Percentiles rank a stretch among this genome's conserved stretches.
These are phyloP conservation scores for Monosporascus sp. DNA, from an alignment of 2,329 filamentous ascomycete species.

Conservation along the genomic window DNA sequence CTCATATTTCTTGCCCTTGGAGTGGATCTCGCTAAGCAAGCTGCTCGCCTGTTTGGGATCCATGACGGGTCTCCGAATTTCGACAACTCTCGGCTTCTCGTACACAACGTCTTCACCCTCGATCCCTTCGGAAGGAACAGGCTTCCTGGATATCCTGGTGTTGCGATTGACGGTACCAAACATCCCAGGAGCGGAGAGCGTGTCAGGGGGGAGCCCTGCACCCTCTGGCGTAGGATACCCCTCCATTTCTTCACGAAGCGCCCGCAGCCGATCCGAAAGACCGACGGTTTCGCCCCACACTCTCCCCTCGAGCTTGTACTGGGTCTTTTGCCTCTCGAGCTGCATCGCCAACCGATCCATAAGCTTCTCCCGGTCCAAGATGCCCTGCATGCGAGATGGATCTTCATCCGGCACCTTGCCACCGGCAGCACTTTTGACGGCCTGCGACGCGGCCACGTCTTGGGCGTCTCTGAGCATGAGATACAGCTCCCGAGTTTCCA, in stretches of 20 bases:
- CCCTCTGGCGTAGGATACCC: slow-evolving; percentile 45
- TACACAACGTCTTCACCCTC: slow-evolving; percentile 59
- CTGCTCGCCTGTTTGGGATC: slow-evolving; percentile 61
- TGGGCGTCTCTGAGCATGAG: slow-evolving; percentile 97
- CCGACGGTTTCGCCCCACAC: slow-evolving; percentile 78
- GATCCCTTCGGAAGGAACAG: slow-evolving; percentile 37
- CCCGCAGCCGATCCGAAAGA: slow-evolving; percentile 86
- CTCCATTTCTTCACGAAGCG: slow-evolving; percentile 94
- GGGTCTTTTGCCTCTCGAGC: slow-evolving; percentile 93
- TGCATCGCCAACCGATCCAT: slow-evolving; percentile 95
- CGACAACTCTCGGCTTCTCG: slow-evolving; percentile 73
- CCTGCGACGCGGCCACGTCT: slow-evolving; percentile 86
- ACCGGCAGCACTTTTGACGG: slow-evolving; percentile 50
- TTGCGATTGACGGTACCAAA: slow-evolving; percentile 66
- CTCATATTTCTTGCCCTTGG: slow-evolving; percentile 68
- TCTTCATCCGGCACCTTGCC: slow-evolving; percentile 56
- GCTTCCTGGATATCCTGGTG: slow-evolving; percentile 51
- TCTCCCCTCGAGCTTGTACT: slow-evolving; percentile 93
- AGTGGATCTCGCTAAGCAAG: slow-evolving; percentile 64
- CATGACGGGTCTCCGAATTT: slow-evolving; percentile 66
- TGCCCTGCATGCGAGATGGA: slow-evolving; percentile 78
- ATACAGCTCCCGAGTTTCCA: slow-evolving; percentile 94
- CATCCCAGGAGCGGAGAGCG: slow-evolving; percentile 43
- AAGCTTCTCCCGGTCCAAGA: slow-evolving; percentile 84
- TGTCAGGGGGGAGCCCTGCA: slow-evolving; percentile 41